Base-by-base conservation (phyloP, 495 filamentous ascomycete species). In the Xanthoparmelia taractica region DNA sequence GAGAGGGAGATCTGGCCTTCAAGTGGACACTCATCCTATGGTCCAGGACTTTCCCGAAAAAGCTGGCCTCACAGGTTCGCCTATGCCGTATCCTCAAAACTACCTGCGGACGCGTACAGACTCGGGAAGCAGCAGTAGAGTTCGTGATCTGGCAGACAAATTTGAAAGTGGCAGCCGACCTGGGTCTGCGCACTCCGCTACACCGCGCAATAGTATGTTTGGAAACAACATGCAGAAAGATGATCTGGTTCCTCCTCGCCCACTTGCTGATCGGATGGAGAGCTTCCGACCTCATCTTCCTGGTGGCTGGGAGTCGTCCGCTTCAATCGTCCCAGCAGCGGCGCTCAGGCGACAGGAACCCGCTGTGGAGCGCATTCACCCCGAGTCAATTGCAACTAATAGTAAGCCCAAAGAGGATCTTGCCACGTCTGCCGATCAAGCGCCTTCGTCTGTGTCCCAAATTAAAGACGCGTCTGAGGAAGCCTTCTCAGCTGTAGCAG, bases 301-400 rank as follows among this genome's bases (percentile, higher is more conserved):
- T 23, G 86, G 86, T 13, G 80, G 78, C 57, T 88, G 85, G 87
- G 82, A 83, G 38, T 82, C 84, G 20, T 86, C 80, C 68, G 80
- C 79, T 34, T 76, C 77, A 10, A 74, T 73, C 50, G 68, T 66
- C 34, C 70, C 74, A 34, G 66, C 71, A 31, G 67, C 68, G 7
- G 72, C 37, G 37, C 29, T 60, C 31, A 52, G 41, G 48, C 40
- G 34, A 36, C 12, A 27, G 37, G 65, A 63, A 41, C 23, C 47
- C 20, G 12, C n/a, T 12, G 17, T n/a, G 17, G 20, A 40, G 31
- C 61, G 48, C 15, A 57, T 29, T 10, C n/a, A 36, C 11, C 56
- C 37, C 4, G 52, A 60, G 34, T n/a, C 34, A 41, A 59, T 27
- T 50, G 41, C 25, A 61, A 29, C 17, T 27, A 57, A 27, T 38